Evolutionary conservation across 257 asterid species (phyloP), one percentile per base, ranked within the genome.

Genomic region (Misopates orontium): DNA sequence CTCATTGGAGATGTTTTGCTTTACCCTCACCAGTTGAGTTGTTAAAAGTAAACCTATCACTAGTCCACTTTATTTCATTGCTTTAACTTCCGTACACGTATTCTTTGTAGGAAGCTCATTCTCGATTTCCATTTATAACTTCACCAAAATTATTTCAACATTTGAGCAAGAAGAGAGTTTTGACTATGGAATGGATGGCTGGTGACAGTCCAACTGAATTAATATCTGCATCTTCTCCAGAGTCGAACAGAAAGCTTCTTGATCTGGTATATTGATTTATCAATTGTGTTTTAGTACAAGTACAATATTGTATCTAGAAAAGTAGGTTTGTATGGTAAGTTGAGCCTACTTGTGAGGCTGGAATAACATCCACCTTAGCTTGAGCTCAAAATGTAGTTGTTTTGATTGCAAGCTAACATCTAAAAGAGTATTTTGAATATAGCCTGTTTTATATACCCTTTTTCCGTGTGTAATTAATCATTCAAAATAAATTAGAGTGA

Each of bases 121-220:
- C 96, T 73, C 77, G 64, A 59, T 86, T 71, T 78, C 65, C 86
- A 24, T 90, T 90, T 78, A 90, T 93, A 45, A 58, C 75, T 68
- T 73, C 74, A 56, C 97, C 99, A 39, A 86, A 87, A 82, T 84
- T 93, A 60, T 77, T 76, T 71, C 88, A 25, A 62, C 84, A 82
- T 78, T 83, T 93, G 71, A 84, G 79, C 73, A 80, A 81, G 71
- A 90, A 78, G 81, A 80, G 95, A 82, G 85, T 93, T 71, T 80
- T 93, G 67, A 90, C 97, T 52, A 84, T 93, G 97, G 97, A 93
- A 72, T 93, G 99, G 99, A 83, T 93, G 82, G 85, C 49, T 80
- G 97, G 99, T 72, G 99, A 90, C 59, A 88, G 87, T 79, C 97
- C 99, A 48, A 85, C 64, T 69, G 95, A 87, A 50, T 81, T 93